These are phyloP conservation scores for Exidia glandulosa DNA, from an alignment of 768 basidiomycete species.

Conservation along the genomic window DNA sequence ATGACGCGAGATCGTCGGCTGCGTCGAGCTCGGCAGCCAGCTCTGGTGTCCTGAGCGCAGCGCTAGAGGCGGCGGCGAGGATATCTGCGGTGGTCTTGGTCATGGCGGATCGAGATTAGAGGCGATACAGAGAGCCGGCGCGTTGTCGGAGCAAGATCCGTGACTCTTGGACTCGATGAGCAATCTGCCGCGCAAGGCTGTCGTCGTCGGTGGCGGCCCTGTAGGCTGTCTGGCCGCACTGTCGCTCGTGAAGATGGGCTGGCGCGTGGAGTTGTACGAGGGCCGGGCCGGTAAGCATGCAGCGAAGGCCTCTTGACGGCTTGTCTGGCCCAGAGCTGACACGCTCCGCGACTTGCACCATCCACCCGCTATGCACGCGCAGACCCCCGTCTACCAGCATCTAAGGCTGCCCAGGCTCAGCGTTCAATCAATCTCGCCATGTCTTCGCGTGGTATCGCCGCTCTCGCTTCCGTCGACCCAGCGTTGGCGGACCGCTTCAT, in stretches of 20 bases:
- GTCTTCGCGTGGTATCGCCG: constrained; percentile 85
- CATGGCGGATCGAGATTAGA: too few species aligned
- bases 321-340: constrained; percentile 9
- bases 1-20: constrained; percentile 4
- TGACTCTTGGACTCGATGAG: neutral
- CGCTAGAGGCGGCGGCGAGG: neutral
- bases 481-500: constrained; percentile 59
- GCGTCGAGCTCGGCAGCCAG: constrained; percentile 5
- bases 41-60: neutral
- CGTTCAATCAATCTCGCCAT: constrained; percentile 96
- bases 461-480: constrained; percentile 70
- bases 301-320: constrained; percentile 9
- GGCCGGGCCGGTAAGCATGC: constrained; percentile 52
- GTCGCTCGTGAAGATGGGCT: constrained; percentile 76
- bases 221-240: constrained; percentile 90
- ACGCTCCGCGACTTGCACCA: constrained; percentile 1
- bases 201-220: constrained; percentile 69
- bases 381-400: constrained; percentile 70
- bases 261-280: constrained; percentile 74
- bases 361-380: constrained; percentile 8
- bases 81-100: neutral
- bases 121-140: neutral
- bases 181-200: constrained; percentile 1
- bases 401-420: constrained; percentile 53
- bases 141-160: neutral